Conservation (phyloP, 306 rosid genomes). For the Senna siamea region DNA sequence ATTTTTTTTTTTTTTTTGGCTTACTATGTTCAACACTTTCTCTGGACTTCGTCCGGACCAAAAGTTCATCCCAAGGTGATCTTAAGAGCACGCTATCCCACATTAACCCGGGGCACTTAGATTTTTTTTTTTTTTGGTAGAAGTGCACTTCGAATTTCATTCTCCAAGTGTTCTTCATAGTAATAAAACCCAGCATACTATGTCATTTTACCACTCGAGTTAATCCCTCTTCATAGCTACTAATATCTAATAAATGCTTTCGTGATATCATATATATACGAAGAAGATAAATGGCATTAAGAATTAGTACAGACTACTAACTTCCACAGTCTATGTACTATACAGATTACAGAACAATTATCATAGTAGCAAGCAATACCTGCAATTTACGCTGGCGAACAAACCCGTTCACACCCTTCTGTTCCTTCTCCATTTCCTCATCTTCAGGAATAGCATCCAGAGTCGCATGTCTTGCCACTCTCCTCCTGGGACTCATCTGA, state of each 20-base stretch:
- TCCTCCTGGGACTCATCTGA: slow-evolving; percentile 76
- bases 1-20: too few species aligned
- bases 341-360: not conserved
- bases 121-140: too few species aligned
- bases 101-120: not conserved
- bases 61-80: not conserved
- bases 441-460: slow-evolving; percentile 92
- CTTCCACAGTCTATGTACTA: not conserved
- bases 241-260: too few species aligned
- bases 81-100: not conserved
- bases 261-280: too few species aligned
- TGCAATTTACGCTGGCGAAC: slow-evolving; percentile 52
- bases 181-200: too few species aligned
- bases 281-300: not conserved
- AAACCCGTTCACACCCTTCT: slow-evolving; percentile 42
- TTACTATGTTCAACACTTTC: too few species aligned
- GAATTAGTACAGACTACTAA: not conserved
- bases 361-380: slow-evolving; percentile 43
- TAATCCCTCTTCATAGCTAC: too few species aligned
- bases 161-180: too few species aligned
- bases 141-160: too few species aligned
- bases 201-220: too few species aligned
- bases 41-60: too few species aligned
- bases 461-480: slow-evolving; percentile 51
- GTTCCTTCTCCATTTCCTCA: slow-evolving; percentile 72